Evolutionary conservation across 164 flowering plant genomes (phyloP).

Genomic region (Stephania yunnanensis): DNA sequence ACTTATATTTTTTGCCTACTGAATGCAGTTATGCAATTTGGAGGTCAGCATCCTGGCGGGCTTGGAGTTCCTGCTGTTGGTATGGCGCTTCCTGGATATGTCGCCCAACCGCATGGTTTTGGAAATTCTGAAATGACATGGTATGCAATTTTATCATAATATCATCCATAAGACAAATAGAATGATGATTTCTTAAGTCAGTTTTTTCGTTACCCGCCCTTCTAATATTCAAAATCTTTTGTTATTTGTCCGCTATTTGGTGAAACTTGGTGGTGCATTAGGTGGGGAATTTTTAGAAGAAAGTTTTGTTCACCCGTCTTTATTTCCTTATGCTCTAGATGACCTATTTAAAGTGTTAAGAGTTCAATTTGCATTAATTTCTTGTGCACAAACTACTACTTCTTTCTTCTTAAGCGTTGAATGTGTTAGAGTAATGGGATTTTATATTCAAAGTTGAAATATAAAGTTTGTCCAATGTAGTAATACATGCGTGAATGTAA

Average conservation of each 20-base stretch:
- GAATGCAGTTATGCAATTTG: constrained; percentile 87
- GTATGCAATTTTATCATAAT: constrained; percentile 34
- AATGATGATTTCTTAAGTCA: background rate
- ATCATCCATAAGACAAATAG: background rate
- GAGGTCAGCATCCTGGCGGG: constrained; percentile 89
- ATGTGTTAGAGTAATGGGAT: too few relatives aligned
- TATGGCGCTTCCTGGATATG: constrained; percentile 99
- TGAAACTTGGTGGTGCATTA: background rate
- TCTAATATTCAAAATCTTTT: background rate
- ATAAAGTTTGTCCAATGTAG: too few relatives aligned
- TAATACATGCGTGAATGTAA: too few relatives aligned
- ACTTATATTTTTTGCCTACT: background rate
- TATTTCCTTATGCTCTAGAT: too few relatives aligned
- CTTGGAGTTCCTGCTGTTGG: constrained; percentile 98
- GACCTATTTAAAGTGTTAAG: too few relatives aligned
- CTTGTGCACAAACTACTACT: too few relatives aligned
- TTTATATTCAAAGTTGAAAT: too few relatives aligned
- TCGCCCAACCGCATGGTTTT: constrained; percentile 30
- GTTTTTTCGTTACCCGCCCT: background rate
- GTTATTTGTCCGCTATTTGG: background rate
- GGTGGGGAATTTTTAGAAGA: too few relatives aligned
- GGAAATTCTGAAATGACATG: constrained; percentile 98
- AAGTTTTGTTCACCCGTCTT: too few relatives aligned
- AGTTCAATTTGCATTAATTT: too few relatives aligned
- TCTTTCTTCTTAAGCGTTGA: too few relatives aligned